Base-by-base conservation (phyloP, 768 basidiomycete species). In the Erythrobasidium yunnanense region DNA sequence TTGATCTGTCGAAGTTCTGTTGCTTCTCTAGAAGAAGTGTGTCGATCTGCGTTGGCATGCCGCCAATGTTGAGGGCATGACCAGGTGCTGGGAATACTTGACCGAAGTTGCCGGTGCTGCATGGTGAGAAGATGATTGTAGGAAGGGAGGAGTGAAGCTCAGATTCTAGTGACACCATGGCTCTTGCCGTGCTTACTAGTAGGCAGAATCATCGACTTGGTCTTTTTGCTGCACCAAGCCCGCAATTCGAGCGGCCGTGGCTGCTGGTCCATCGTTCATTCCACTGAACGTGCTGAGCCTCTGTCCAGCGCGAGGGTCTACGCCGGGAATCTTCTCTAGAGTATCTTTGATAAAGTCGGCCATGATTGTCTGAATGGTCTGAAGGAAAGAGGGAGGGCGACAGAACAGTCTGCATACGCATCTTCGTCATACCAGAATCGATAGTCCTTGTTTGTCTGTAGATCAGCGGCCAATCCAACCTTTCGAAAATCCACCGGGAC, bases 11-110 rank as follows among this genome's bases (percentile, higher is more conserved):
- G 62, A 76, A 76, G 4, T 73, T 70, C 66, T 73, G 71, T 57
- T 74, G 75, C 65, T 76, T 74, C 68, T 76, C 75, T 47, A 74
- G 70, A 15, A 76, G 67, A n/a, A 71, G 49, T 8, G 74, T 38
- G 55, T 76, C 75, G 35, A 63, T 69, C 50, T 74, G 73, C 47
- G 67, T 70, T 1, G 73, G 74, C 34, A 74, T 72, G 51, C 72
- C 74, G 20, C 74, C 74, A 35, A 75, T 65, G 65, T 75, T 74
- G 51, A 74, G 68, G 11, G 72, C 69, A 57, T 73, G 69, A 7
- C 72, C 68, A 2, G 72, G 62, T 55, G 73, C 71, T 8, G 74
- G 73, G n/a, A 75, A 18, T 54, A 74, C 70, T 32, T 75, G 74
- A 20, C 74, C 74, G 68, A 74, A 74, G 71, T 75, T 75, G 62